Conservation (phyloP, 2,329 filamentous ascomycete genomes). For the Trichophyton equinum region DNA sequence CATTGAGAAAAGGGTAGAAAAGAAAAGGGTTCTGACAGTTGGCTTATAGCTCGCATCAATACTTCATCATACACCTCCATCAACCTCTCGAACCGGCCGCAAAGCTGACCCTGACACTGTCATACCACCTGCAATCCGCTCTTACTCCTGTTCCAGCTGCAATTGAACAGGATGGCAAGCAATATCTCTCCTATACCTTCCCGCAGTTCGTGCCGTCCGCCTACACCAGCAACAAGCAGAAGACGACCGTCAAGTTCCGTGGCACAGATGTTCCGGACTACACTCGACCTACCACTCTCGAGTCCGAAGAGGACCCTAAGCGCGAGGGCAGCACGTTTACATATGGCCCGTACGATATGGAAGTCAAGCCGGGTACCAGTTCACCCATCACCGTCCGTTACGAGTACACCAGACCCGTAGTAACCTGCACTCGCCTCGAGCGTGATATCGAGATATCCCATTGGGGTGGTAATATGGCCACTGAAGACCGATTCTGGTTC, state of each 20-base stretch:
- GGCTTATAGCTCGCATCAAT: slow-evolving; percentile 56
- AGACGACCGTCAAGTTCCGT: slow-evolving; percentile 89
- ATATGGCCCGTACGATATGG: slow-evolving; percentile 71
- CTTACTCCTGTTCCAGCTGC: slow-evolving; percentile 66
- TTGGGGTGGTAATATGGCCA: slow-evolving; percentile 93
- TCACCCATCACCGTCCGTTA: slow-evolving; percentile 71
- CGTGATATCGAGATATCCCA: slow-evolving; percentile 91
- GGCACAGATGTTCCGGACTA: slow-evolving; percentile 70
- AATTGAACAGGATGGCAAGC: slow-evolving; percentile 73
- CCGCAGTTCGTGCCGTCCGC: slow-evolving; percentile 72
- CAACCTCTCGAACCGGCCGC: slow-evolving; percentile 59
- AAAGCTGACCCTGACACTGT: slow-evolving; percentile 78
- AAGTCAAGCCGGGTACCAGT: slow-evolving; percentile 62
- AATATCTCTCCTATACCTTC: slow-evolving; percentile 77
- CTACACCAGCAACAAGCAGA: slow-evolving; percentile 81
- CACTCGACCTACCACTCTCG: slow-evolving; percentile 54
- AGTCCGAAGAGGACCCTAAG: slow-evolving; percentile 55
- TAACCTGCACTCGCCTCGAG: slow-evolving; percentile 65
- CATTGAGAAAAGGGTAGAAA: neutral
- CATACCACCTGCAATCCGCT: slow-evolving; percentile 68
- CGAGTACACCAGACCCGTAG: slow-evolving; percentile 87
- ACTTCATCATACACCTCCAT: slow-evolving; percentile 72
- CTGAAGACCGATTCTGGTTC: slow-evolving; percentile 86
- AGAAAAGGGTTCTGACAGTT: neutral
- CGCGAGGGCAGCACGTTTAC: slow-evolving; percentile 76